Percentiles rank a stretch among this genome's conserved stretches.
Conservation (phyloP, 345 rosid genomes). For the Atalantia buxifolia region DNA sequence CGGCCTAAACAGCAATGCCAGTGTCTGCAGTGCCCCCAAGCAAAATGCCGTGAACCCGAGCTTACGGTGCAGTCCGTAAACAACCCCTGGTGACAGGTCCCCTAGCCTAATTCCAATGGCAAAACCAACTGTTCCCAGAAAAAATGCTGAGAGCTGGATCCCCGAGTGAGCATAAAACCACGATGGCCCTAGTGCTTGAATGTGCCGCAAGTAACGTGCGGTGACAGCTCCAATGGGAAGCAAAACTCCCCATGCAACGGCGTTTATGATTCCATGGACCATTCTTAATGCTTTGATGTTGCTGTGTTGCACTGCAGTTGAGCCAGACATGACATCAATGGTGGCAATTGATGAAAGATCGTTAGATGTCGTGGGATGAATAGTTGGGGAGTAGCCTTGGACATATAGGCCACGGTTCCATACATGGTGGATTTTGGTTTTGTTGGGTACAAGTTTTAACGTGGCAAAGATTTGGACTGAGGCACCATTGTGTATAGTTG, state of each 20-base stretch:
- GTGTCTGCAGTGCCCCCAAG: slow-evolving; percentile 63
- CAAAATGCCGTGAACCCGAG: slow-evolving; percentile 70
- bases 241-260: slow-evolving; percentile 74
- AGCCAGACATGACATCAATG: slow-evolving; percentile 67
- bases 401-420: slow-evolving; percentile 99
- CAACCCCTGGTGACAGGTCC: slow-evolving; percentile 59
- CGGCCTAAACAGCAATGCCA: slow-evolving; percentile 82
- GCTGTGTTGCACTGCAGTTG: slow-evolving; percentile 30
- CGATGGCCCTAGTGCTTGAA: slow-evolving; percentile 63
- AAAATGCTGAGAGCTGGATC: slow-evolving; percentile 51
- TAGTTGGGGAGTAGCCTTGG: slow-evolving; percentile 96
- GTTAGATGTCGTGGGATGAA: slow-evolving; percentile 82
- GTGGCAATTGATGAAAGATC: slow-evolving; percentile 83
- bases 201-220: slow-evolving; percentile 74
- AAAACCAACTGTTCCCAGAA: slow-evolving; percentile 71
- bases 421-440: slow-evolving; percentile 65
- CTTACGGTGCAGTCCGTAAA: slow-evolving; percentile 67
- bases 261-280: slow-evolving; percentile 60
- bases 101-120: slow-evolving; percentile 75
- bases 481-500: slow-evolving; percentile 79
- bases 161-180: slow-evolving; percentile 91
- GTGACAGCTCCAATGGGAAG: slow-evolving; percentile 67
- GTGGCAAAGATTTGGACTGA: slow-evolving; percentile 73
- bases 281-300: slow-evolving; percentile 38
- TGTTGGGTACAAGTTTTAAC: slow-evolving; percentile 53